Percentiles rank a stretch among this genome's conserved stretches.
phyloP scores from a whole-genome alignment of 176 grass and related monocot genomes.

The Leersia perrieri region DNA sequence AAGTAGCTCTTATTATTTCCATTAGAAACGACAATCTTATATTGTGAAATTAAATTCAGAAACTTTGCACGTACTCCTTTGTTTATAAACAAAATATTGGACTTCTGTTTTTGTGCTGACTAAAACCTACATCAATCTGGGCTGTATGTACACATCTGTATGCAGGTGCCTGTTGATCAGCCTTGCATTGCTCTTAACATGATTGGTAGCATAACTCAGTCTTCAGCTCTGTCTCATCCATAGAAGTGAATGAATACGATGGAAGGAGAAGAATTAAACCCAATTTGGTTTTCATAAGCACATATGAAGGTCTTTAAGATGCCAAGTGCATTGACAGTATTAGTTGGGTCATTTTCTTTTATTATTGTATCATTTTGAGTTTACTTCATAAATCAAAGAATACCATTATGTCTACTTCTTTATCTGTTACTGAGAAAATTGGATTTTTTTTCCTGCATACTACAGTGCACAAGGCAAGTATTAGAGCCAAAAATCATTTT shows the following conservation, averaged over 20 bases:
- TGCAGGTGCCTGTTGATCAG: constrained; percentile 56
- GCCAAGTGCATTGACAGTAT: background rate
- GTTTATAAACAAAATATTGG: background rate
- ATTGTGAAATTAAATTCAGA: background rate
- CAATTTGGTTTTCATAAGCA: background rate
- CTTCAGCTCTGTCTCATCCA: constrained; percentile 29
- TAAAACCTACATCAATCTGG: background rate
- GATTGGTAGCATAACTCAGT: constrained; percentile 48
- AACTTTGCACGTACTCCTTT: background rate
- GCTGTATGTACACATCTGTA: background rate
- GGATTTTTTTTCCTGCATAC: no score
- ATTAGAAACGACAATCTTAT: background rate
- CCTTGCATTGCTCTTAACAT: constrained; percentile 54
- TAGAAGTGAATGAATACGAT: background rate
- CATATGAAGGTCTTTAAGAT: background rate
- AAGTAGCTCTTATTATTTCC: constrained; percentile 20
- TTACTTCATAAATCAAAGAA: background rate
- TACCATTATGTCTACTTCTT: background rate
- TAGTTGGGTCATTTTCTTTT: background rate
- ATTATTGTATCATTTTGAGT: background rate
- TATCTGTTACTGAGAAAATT: background rate
- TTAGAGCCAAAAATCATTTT: no score
- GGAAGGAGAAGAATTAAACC: background rate
- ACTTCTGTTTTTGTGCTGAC: background rate
- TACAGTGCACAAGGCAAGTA: no score